phyloP scores from a whole-genome alignment of 1,284 basidiomycete genomes.

The Stereum hirsutum region DNA sequence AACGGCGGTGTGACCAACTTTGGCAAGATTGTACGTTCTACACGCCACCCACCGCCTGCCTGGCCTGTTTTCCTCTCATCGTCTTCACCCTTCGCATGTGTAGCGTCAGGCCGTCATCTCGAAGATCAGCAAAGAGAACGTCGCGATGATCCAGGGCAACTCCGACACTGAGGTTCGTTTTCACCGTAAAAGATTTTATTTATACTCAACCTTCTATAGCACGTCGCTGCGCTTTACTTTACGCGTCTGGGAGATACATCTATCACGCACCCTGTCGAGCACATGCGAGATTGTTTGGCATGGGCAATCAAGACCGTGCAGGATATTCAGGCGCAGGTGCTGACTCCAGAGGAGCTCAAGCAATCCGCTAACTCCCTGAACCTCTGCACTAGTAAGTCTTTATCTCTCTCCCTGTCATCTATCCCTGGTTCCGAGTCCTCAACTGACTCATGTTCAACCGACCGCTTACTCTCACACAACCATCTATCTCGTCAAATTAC shows the following conservation, averaged over 20 bases:
- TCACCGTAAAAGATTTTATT: no score
- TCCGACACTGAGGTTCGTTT: slow-evolving; percentile 34
- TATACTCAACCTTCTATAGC: no score
- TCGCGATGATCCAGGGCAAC: slow-evolving; percentile 22
- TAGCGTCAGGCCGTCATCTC: not conserved
- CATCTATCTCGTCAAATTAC: not conserved
- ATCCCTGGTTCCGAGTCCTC: not conserved
- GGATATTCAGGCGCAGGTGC: slow-evolving; percentile 15
- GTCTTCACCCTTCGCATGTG: not conserved
- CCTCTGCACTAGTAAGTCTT: slow-evolving; percentile 12
- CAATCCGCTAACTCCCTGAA: slow-evolving; percentile 21
- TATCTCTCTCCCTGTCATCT: not conserved
- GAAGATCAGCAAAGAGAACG: slow-evolving; percentile 16
- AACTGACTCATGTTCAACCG: no score
- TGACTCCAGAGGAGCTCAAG: slow-evolving; percentile 9
- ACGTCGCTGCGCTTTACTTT: slow-evolving; percentile 27
- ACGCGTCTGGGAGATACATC: slow-evolving; percentile 20
- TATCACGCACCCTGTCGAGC: slow-evolving; percentile 17
- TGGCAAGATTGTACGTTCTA: slow-evolving; percentile 17
- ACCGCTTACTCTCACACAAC: no score
- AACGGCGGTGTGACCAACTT: slow-evolving; percentile 27
- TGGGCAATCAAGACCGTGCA: slow-evolving; percentile 19
- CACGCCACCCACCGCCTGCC: slow-evolving; percentile 1
- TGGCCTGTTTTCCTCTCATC: not conserved
- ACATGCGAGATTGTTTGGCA: slow-evolving; percentile 21